Conservation (phyloP, 2,329 filamentous ascomycete genomes). For the Simplicillium sp. region DNA sequence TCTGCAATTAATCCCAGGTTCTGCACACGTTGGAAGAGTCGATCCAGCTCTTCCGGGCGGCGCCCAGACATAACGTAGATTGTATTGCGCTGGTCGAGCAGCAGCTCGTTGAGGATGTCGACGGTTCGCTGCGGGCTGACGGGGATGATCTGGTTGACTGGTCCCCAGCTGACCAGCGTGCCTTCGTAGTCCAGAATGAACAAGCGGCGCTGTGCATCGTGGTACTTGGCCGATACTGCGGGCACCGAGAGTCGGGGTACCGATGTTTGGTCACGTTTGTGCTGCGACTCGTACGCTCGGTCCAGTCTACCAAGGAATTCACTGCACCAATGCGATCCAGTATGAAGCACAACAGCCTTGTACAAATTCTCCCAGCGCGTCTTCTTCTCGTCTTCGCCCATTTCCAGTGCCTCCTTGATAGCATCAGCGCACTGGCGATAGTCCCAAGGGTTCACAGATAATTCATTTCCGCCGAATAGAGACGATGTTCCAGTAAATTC, state of each 20-base stretch:
- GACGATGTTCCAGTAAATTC: constrained; percentile 92
- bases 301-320: constrained; percentile 63
- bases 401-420: constrained; percentile 74
- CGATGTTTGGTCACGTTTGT: constrained; percentile 72
- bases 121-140: constrained; percentile 77
- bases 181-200: constrained; percentile 94
- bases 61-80: constrained; percentile 93
- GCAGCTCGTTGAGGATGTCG: constrained; percentile 71
- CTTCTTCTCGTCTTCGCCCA: constrained; percentile 65
- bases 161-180: constrained; percentile 80
- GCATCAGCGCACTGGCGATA: constrained; percentile 81
- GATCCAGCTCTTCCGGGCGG: constrained; percentile 78
- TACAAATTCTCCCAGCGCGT: constrained; percentile 66
- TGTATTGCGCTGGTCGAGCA: constrained; percentile 70
- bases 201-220: constrained; percentile 55
- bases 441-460: constrained; percentile 92
- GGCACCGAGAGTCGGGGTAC: constrained; percentile 74
- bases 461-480: constrained; percentile 69
- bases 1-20: constrained; percentile 86
- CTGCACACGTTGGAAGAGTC: constrained; percentile 73
- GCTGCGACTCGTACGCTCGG: constrained; percentile 73
- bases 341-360: constrained; percentile 67
- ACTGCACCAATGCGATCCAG: constrained; percentile 78
- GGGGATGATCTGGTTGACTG: constrained; percentile 73
- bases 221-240: constrained; percentile 56